Conservation (phyloP, 495 filamentous ascomycete species). For the Penicillium waksmanii region DNA sequence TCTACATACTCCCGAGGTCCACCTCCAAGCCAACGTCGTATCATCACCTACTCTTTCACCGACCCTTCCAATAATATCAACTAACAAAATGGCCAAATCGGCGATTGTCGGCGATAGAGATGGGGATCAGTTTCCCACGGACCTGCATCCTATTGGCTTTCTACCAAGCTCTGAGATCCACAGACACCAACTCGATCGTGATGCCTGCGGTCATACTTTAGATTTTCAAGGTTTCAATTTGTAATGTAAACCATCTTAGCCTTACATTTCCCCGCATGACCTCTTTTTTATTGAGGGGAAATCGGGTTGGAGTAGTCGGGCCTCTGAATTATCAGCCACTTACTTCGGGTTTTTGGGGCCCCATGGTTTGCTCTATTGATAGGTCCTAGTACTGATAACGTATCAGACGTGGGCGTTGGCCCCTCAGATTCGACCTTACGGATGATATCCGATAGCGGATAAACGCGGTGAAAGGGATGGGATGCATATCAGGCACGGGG, state of each 20-base stretch:
- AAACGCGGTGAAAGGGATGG: slow-evolving; percentile 16
- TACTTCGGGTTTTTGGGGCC: not conserved
- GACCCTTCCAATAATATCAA: not conserved
- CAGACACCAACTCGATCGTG: not conserved
- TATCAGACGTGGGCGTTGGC: not conserved
- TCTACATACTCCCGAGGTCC: no score
- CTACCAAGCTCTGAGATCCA: not conserved
- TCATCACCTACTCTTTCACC: slow-evolving; percentile 18
- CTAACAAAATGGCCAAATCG: not conserved
- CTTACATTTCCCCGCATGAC: slow-evolving; percentile 11
- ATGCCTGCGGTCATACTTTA: not conserved
- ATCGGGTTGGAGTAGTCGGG: not conserved
- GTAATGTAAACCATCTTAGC: slow-evolving; percentile 9
- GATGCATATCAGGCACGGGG: not conserved
- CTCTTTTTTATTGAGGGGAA: not conserved
- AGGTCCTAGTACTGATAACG: not conserved
- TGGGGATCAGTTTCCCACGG: slow-evolving; percentile 8
- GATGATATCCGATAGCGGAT: slow-evolving; percentile 25
- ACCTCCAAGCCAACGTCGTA: not conserved
- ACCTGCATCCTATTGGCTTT: slow-evolving; percentile 20
- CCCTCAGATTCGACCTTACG: no score
- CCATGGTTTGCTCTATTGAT: no score
- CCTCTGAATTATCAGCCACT: not conserved
- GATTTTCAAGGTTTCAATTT: not conserved
- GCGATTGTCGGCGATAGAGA: slow-evolving; percentile 12